Conservation (phyloP, 1,284 basidiomycete species). For the Ustilago curta region DNA sequence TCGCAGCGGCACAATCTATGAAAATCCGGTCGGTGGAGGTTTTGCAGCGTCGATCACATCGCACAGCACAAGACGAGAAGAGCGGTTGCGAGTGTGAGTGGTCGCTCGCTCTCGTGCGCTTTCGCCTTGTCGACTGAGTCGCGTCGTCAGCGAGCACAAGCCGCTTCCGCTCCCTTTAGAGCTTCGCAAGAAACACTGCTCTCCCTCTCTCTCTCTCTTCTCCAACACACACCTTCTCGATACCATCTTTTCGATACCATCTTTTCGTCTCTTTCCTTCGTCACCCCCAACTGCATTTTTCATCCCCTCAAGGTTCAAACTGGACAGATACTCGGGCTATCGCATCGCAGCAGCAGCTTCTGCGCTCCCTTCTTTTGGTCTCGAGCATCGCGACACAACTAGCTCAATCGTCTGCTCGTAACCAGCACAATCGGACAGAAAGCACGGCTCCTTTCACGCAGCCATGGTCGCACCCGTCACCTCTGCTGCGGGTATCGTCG, state of each 20-base stretch:
- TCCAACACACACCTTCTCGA: slow-evolving; percentile 1
- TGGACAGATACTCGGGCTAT: background rate
- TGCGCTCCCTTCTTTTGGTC: background rate
- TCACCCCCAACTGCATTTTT: background rate
- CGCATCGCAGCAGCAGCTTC: slow-evolving; percentile 8
- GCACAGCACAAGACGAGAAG: slow-evolving; percentile 28
- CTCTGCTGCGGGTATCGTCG: slow-evolving; percentile 64
- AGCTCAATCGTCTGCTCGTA: no score
- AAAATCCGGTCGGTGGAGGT: slow-evolving; percentile 26
- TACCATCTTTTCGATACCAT: background rate
- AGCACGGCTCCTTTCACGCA: slow-evolving; percentile 7
- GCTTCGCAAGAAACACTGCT: slow-evolving; percentile 6
- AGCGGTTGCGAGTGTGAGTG: no score
- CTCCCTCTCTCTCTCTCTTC: no score
- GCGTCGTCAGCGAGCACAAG: slow-evolving; percentile 41
- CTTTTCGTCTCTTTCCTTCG: background rate
- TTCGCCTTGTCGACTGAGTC: slow-evolving; percentile 18
- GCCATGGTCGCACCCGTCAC: slow-evolving; percentile 52
- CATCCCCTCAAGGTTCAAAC: background rate
- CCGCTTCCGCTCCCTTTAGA: background rate
- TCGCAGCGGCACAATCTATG: background rate
- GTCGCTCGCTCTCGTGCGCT: background rate
- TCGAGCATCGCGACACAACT: background rate
- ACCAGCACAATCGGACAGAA: background rate
- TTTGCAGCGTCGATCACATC: slow-evolving; percentile 37